A percentile compares a stretch with the other conserved stretches of the same genome.
Evolutionary conservation across 2,329 filamentous ascomycete species (phyloP).

Genomic region (Xylaria sp.): DNA sequence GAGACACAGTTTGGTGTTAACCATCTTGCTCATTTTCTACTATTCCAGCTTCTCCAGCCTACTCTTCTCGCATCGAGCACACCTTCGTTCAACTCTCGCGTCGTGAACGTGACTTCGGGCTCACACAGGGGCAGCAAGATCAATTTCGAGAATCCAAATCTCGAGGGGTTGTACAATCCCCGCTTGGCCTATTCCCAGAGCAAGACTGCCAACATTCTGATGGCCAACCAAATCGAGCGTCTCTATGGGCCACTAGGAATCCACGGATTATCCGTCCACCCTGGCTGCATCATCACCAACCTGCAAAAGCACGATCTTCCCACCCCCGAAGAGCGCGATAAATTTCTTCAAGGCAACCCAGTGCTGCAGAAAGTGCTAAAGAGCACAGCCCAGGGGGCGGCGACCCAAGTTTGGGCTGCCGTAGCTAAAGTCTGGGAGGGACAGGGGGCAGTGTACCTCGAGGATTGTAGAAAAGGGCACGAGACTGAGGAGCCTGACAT

Average conservation of each 20-base stretch:
- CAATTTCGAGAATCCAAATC: slow-evolving; percentile 10
- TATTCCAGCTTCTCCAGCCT: slow-evolving; percentile 21
- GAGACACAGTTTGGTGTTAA: slow-evolving; percentile 30
- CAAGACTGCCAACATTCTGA: slow-evolving; percentile 60
- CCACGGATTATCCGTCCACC: slow-evolving; percentile 56
- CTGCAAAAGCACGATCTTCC: slow-evolving; percentile 7
- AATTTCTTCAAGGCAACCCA: background rate
- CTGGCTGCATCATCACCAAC: slow-evolving; percentile 53
- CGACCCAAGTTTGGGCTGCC: slow-evolving; percentile 25
- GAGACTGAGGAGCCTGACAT: slow-evolving; percentile 21
- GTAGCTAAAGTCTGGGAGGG: slow-evolving; percentile 26
- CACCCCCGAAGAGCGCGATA: background rate
- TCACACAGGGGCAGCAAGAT: slow-evolving; percentile 8
- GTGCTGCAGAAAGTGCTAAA: slow-evolving; percentile 17
- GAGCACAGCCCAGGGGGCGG: slow-evolving; percentile 19
- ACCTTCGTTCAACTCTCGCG: slow-evolving; percentile 16
- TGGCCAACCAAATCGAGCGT: slow-evolving; percentile 60
- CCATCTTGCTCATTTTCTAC: slow-evolving; percentile 26
- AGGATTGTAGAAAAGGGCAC: slow-evolving; percentile 27
- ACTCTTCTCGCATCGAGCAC: slow-evolving; percentile 22
- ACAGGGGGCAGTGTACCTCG: slow-evolving; percentile 22
- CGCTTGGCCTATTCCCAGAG: slow-evolving; percentile 50
- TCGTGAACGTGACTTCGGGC: slow-evolving; percentile 19
- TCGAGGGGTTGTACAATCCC: slow-evolving; percentile 7
- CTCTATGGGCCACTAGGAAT: slow-evolving; percentile 54